Evolutionary conservation across 2,329 filamentous ascomycete genomes (phyloP).

Genomic region (Huntiella omanensis): DNA sequence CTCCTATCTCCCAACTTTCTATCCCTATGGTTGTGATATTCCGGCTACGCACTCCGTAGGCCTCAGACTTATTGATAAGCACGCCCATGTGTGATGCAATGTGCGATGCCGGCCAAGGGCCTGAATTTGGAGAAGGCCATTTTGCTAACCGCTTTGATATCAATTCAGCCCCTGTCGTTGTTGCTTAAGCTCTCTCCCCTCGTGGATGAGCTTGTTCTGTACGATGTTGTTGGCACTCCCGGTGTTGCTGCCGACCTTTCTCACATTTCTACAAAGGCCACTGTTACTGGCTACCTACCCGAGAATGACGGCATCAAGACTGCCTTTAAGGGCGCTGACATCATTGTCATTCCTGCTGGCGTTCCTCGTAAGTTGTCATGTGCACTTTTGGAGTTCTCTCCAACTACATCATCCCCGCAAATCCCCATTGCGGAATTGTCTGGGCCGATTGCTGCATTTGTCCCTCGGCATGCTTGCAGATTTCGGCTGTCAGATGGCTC

Average conservation of each 20-base stretch:
- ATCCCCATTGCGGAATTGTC: not conserved
- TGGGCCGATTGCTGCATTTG: too few species aligned
- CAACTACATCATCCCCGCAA: not conserved
- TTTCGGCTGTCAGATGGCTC: too few species aligned
- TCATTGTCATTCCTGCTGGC: constrained; percentile 92
- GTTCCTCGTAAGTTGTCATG: constrained; percentile 61
- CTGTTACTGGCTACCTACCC: constrained; percentile 75
- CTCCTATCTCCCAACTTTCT: not conserved
- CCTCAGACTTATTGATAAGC: constrained; percentile 4
- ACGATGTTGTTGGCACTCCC: constrained; percentile 98
- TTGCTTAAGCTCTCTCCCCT: constrained; percentile 81
- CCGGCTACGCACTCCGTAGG: not conserved
- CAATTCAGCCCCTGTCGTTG: constrained; percentile 68
- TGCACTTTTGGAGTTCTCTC: not conserved
- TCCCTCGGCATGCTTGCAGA: not conserved
- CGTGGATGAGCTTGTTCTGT: constrained; percentile 83
- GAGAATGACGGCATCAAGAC: constrained; percentile 68
- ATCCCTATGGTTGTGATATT: not conserved
- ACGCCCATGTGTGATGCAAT: not conserved
- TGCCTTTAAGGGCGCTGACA: constrained; percentile 81
- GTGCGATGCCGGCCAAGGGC: not conserved
- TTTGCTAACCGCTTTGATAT: constrained; percentile 11
- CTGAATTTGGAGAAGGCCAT: constrained; percentile 9
- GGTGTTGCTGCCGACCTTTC: constrained; percentile 92
- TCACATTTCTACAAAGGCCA: constrained; percentile 84